A percentile compares a stretch with the other conserved stretches of the same genome.
These are phyloP conservation scores for Pseudogymnoascus sp. DNA, from an alignment of 2,329 filamentous ascomycete species.

Conservation along the genomic window DNA sequence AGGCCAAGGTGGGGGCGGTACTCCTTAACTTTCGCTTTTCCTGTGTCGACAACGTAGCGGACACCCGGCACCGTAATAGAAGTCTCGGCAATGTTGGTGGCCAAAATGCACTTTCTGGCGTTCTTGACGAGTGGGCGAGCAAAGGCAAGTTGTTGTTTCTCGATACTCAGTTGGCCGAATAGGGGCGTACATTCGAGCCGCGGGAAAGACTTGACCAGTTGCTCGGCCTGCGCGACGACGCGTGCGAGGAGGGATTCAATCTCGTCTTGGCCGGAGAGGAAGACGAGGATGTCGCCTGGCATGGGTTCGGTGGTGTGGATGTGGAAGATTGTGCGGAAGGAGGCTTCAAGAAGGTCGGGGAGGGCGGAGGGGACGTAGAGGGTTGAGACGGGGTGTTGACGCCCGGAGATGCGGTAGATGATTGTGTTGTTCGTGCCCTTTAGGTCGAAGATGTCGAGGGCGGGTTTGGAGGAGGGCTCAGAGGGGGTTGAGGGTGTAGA, in stretches of 20 bases:
- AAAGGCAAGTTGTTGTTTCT: slow-evolving; percentile 82
- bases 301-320: slow-evolving; percentile 82
- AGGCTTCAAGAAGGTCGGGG: slow-evolving; percentile 72
- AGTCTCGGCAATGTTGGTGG: slow-evolving; percentile 98
- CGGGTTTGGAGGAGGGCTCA: not conserved
- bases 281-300: slow-evolving; percentile 90
- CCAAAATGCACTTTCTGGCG: slow-evolving; percentile 82
- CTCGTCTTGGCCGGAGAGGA: slow-evolving; percentile 86
- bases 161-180: slow-evolving; percentile 82
- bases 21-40: slow-evolving; percentile 90
- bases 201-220: slow-evolving; percentile 67
- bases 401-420: slow-evolving; percentile 63
- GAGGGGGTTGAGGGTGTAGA: not conserved
- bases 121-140: slow-evolving; percentile 60
- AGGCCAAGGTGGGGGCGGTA: slow-evolving; percentile 78
- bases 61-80: slow-evolving; percentile 94
- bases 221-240: slow-evolving; percentile 70
- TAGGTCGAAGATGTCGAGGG: not conserved
- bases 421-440: slow-evolving; percentile 22
- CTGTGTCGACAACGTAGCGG: slow-evolving; percentile 82
- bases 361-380: slow-evolving; percentile 68
- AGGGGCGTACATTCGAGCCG: slow-evolving; percentile 68
- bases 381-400: slow-evolving; percentile 77
- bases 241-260: slow-evolving; percentile 76
- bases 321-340: slow-evolving; percentile 75